Percentiles rank a stretch among this genome's conserved stretches.
phyloP scores from a whole-genome alignment of 140 eudicot genomes.

The Senecio squalidus region DNA sequence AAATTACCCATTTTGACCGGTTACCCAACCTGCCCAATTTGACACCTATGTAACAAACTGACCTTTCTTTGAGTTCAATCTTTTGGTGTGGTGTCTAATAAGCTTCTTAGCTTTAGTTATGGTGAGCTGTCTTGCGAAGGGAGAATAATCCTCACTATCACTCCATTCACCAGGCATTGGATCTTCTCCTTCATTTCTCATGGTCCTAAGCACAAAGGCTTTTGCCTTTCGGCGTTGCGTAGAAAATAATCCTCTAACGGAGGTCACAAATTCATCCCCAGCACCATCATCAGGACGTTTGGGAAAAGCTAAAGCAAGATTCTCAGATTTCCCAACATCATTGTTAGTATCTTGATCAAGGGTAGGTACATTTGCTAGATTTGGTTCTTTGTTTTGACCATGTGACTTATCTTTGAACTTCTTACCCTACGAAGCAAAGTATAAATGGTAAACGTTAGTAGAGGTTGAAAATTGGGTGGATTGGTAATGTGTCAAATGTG shows the following conservation, averaged over 20 bases:
- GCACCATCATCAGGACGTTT: slow-evolving; percentile 75
- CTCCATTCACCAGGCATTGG: slow-evolving; percentile 73
- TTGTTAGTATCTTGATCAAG: slow-evolving; percentile 65
- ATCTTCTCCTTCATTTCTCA: slow-evolving; percentile 93
- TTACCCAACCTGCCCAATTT: no score
- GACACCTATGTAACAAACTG: neutral
- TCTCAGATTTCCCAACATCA: slow-evolving; percentile 56
- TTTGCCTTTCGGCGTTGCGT: slow-evolving; percentile 80
- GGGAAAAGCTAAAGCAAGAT: slow-evolving; percentile 39
- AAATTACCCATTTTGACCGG: no score
- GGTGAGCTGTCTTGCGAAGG: slow-evolving; percentile 82
- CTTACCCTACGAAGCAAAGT: slow-evolving; percentile 52
- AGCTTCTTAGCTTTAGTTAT: slow-evolving; percentile 80
- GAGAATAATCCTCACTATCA: slow-evolving; percentile 88
- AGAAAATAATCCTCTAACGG: slow-evolving; percentile 75
- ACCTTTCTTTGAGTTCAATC: slow-evolving; percentile 82
- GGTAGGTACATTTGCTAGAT: slow-evolving; percentile 53
- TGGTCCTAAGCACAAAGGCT: slow-evolving; percentile 89
- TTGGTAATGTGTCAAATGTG: no score
- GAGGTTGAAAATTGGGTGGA: neutral
- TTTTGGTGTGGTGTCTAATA: slow-evolving; percentile 75
- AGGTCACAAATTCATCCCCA: slow-evolving; percentile 86
- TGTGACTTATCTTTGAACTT: slow-evolving; percentile 82
- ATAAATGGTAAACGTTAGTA: neutral
- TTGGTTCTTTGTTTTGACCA: slow-evolving; percentile 42